These are phyloP conservation scores for Microdochium paspali DNA, from an alignment of 2,329 filamentous ascomycete species.

Conservation along the genomic window DNA sequence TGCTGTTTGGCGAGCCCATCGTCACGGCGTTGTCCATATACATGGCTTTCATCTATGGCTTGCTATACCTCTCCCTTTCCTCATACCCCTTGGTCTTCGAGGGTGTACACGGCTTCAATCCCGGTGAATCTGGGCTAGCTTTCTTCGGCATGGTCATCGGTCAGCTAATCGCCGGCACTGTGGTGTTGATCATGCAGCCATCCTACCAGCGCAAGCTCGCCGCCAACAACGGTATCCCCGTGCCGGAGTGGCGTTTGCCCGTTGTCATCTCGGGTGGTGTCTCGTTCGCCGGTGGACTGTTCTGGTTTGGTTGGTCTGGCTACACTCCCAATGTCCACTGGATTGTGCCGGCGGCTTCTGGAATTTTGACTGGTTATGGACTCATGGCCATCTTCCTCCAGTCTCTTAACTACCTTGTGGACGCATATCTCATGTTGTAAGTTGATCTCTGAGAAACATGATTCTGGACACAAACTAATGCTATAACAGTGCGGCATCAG, in stretches of 20 bases:
- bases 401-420: conserved; percentile 71
- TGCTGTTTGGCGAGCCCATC: conserved; percentile 61
- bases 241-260: conserved; percentile 60
- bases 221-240: conserved; percentile 55
- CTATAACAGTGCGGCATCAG: conserved; percentile 52
- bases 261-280: conserved; percentile 50
- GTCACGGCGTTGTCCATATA: conserved; percentile 60
- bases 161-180: conserved; percentile 56
- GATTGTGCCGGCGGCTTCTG: conserved; percentile 53
- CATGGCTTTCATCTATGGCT: conserved; percentile 65
- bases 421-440: conserved; percentile 59
- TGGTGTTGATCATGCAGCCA: conserved; percentile 54
- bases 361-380: conserved; percentile 60
- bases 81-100: conserved; percentile 78
- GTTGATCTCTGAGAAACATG: conserved; percentile 6
- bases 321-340: conserved; percentile 48
- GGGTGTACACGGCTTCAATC: conserved; percentile 57
- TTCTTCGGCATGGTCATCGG: conserved; percentile 81
- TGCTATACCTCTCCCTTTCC: conserved; percentile 75
- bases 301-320: conserved; percentile 72
- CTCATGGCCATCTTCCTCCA: conserved; percentile 79
- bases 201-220: conserved; percentile 60
- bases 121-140: conserved; percentile 64
- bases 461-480: conserved; percentile 4
- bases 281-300: conserved; percentile 54